Evolutionary conservation across 371 early-diverging fungal species (phyloP).

Genomic region (Apophysomyces elegans): DNA sequence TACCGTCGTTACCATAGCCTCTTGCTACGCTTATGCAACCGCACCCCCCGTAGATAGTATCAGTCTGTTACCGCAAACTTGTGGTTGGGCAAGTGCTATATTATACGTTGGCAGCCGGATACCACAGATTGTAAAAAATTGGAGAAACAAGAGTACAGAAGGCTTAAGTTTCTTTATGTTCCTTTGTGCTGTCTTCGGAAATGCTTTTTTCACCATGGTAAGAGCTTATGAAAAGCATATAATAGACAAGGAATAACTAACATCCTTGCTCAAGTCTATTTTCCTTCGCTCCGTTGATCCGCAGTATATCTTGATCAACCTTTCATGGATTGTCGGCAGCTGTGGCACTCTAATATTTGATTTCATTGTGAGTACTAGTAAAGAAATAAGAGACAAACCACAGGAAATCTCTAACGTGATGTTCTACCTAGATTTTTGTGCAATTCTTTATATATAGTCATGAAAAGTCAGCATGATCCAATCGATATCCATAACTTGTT

Average conservation of each 20-base stretch:
- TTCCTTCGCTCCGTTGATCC: constrained; percentile 49
- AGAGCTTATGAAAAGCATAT: background rate
- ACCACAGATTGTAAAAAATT: constrained; percentile 81
- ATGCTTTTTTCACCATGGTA: constrained; percentile 62
- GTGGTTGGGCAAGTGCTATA: constrained; percentile 56
- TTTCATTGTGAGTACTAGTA: constrained; percentile 47
- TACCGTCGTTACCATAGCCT: constrained; percentile 4
- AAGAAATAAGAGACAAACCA: background rate
- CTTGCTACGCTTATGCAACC: background rate
- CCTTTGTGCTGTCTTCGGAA: constrained; percentile 77
- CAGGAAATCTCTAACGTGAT: background rate
- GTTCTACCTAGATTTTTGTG: constrained; percentile 47
- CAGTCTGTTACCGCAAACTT: constrained; percentile 36
- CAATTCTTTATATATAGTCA: constrained; percentile 49
- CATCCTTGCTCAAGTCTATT: constrained; percentile 42
- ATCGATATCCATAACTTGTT: no score
- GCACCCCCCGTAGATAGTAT: background rate
- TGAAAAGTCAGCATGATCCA: no score
- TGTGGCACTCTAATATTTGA: constrained; percentile 60
- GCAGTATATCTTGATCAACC: constrained; percentile 51
- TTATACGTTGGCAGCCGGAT: constrained; percentile 65
- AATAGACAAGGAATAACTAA: constrained; percentile 13
- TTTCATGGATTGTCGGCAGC: constrained; percentile 59
- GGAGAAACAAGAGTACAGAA: constrained; percentile 66
- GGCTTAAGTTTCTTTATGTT: constrained; percentile 83